phyloP scores from a whole-genome alignment of 2,329 filamentous ascomycete genomes.

The Trichoderma sp. region DNA sequence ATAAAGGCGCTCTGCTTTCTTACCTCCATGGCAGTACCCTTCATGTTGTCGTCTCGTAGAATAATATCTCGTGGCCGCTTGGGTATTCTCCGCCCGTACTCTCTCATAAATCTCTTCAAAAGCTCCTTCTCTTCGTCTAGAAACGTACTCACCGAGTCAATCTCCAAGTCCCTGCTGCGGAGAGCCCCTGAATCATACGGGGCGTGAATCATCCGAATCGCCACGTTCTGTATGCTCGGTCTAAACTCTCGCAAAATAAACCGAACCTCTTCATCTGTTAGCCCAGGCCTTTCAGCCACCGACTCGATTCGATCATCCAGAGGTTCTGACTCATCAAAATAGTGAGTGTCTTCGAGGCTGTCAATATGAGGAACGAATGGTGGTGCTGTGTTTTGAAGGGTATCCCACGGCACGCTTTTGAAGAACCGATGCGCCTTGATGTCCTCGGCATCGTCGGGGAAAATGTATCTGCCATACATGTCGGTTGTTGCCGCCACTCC shows the following conservation, averaged over 20 bases:
- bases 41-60: constrained; percentile 70
- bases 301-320: constrained; percentile 65
- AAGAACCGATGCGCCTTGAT: constrained; percentile 93
- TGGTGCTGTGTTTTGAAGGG: constrained; percentile 68
- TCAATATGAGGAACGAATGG: constrained; percentile 78
- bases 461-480: constrained; percentile 63
- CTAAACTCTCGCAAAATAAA: constrained; percentile 42
- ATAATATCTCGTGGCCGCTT: constrained; percentile 84
- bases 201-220: constrained; percentile 47
- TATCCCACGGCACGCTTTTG: constrained; percentile 73
- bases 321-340: constrained; percentile 82
- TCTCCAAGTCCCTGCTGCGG: constrained; percentile 51
- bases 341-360: constrained; percentile 73
- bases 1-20: constrained; percentile 83
- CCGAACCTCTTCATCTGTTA: constrained; percentile 35
- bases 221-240: constrained; percentile 44
- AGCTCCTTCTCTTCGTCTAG: constrained; percentile 41
- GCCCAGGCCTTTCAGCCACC: constrained; percentile 37
- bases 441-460: constrained; percentile 80
- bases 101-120: constrained; percentile 53
- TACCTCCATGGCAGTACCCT: constrained; percentile 70
- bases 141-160: constrained; percentile 43
- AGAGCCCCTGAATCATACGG: constrained; percentile 53
- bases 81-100: constrained; percentile 63
- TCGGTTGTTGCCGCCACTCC: constrained; percentile 29